Evolutionary conservation across 805 yeast genomes (phyloP), one percentile per base, ranked within the genome.

Genomic region (Metschnikowia proteae): DNA sequence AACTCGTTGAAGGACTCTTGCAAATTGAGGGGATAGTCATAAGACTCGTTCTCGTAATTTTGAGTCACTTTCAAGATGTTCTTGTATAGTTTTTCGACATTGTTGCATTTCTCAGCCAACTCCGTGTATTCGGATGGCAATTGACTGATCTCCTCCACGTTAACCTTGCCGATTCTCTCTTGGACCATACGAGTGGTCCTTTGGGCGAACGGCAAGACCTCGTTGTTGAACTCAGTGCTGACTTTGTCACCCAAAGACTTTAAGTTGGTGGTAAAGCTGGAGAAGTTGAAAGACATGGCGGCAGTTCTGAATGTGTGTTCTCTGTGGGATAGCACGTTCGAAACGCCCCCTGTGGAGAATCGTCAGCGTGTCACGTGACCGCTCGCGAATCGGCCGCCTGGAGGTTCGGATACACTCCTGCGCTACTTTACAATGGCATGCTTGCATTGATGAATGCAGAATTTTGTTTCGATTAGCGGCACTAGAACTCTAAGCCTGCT

Each of bases 21-120:
- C 55, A 83, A 72, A 59, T 84, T 83, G 47, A 82, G 79, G 7
- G 96, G 96, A 65, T 88, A 88, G 67, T 88, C 96, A 67, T 88
- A 88, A 43, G 86, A 78, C 67, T 87, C 96, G 56, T 72, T 78
- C 60, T 84, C 91, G 67, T 84, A 88, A 49, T 74, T 76, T 38
- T 78, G 60, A 11, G 73, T 70, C 45, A 71, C 66, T 53, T 69
- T 71, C 57, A 72, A 66, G 23, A 71, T 70, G 51, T 74, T 73
- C 57, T 67, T 66, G 60, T 73, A 74, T 49, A 73, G 60, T 36
- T 60, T 65, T 48, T 72, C 77, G 49, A 71, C 66, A 49, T 67
- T 66, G 60, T 71, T 71, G 53, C 76, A 72, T 53, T 60, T 62
- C 38, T 50, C 56, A 5, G 76, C 74, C 54, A 72, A 64, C 32